These are phyloP conservation scores for Suhomyces kilbournensis DNA, from an alignment of 805 yeast genomes.

Conservation along the genomic window DNA sequence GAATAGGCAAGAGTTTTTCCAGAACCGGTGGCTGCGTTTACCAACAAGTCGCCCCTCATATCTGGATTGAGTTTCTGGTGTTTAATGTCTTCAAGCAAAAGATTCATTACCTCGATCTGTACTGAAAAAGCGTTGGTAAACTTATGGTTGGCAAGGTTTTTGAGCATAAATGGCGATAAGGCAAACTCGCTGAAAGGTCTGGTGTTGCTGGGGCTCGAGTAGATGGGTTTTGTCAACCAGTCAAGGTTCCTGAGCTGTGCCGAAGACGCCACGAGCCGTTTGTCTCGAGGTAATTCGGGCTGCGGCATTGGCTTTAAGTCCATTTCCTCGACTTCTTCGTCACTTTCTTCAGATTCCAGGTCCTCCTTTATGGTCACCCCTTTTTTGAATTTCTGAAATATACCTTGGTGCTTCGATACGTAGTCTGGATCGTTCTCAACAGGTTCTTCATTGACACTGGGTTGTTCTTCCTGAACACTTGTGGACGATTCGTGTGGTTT, in stretches of 20 bases:
- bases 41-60: conserved; percentile 71
- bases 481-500: background rate
- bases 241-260: conserved; percentile 38
- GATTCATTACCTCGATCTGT: conserved; percentile 65
- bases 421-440: conserved; percentile 13
- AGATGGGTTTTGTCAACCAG: conserved; percentile 70
- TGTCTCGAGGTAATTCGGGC: conserved; percentile 63
- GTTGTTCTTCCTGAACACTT: background rate
- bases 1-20: conserved; percentile 92
- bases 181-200: conserved; percentile 49
- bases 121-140: conserved; percentile 69
- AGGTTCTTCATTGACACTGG: background rate
- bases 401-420: conserved; percentile 19
- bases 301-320: conserved; percentile 78
- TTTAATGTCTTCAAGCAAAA: conserved; percentile 44
- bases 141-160: conserved; percentile 47
- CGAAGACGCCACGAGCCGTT: conserved; percentile 27
- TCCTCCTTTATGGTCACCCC: conserved; percentile 27
- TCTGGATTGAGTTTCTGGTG: conserved; percentile 45
- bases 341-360: conserved; percentile 19
- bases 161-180: conserved; percentile 42
- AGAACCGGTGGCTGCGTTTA: conserved; percentile 93
- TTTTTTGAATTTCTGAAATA: conserved; percentile 19
- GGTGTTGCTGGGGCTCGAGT: conserved; percentile 46
- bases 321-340: conserved; percentile 18